A percentile compares a stretch with the other conserved stretches of the same genome.
phyloP scores from a whole-genome alignment of 148 eudicot genomes.

The Rheum nobile region DNA sequence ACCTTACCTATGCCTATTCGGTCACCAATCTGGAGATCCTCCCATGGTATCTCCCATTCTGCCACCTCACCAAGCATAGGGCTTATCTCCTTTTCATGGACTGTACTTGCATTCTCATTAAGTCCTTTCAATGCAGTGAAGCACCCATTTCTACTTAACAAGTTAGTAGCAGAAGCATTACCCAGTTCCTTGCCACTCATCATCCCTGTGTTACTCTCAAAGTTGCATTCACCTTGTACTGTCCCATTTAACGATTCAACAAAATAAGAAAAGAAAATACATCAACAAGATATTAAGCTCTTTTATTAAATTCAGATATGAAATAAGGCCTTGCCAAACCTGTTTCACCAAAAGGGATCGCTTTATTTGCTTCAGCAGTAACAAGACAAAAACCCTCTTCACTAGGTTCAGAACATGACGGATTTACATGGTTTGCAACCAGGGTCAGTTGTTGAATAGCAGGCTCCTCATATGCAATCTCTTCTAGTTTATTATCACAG shows the following conservation, averaged over 20 bases:
- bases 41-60: conserved; percentile 94
- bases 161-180: conserved; percentile 18
- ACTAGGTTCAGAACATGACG: conserved; percentile 16
- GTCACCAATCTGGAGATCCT: conserved; percentile 84
- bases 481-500: conserved; percentile 19
- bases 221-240: background rate
- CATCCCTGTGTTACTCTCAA: conserved; percentile 20
- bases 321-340: conserved; percentile 14
- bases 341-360: conserved; percentile 15
- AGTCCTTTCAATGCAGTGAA: conserved; percentile 18
- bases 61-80: conserved; percentile 72
- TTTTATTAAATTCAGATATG: conserved; percentile 8
- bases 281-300: conserved; percentile 14
- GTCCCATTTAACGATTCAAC: conserved; percentile 17
- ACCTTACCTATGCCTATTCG: conserved; percentile 91
- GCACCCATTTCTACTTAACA: conserved; percentile 17
- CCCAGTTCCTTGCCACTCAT: conserved; percentile 16
- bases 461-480: conserved; percentile 14
- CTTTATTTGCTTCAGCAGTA: conserved; percentile 18
- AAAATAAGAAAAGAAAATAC: conserved; percentile 15
- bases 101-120: conserved; percentile 28
- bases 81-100: conserved; percentile 28
- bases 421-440: conserved; percentile 9
- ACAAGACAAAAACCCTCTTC: conserved; percentile 18
- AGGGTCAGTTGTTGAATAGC: conserved; percentile 18